These are phyloP conservation scores for Schwanniomyces vanrijiae DNA, from an alignment of 805 yeast genomes.

Conservation along the genomic window DNA sequence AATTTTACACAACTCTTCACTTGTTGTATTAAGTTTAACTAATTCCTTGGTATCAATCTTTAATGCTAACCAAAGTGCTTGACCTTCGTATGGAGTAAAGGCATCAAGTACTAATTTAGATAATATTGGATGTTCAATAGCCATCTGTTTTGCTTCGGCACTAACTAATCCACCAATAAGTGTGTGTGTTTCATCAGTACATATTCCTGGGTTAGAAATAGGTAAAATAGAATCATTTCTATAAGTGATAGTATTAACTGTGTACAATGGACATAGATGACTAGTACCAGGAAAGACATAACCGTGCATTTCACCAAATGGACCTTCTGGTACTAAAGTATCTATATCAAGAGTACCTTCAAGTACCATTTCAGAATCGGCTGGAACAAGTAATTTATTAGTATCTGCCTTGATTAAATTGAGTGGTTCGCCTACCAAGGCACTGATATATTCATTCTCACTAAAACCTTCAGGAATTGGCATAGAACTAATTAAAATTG, in stretches of 20 bases:
- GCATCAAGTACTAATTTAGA: conserved; percentile 13
- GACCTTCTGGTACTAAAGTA: conserved; percentile 19
- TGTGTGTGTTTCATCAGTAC: conserved; percentile 26
- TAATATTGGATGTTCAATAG: conserved; percentile 11
- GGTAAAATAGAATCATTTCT: conserved; percentile 24
- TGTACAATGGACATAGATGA: conserved; percentile 24
- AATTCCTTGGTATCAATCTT: conserved; percentile 17
- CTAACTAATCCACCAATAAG: conserved; percentile 21
- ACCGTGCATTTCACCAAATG: conserved; percentile 33
- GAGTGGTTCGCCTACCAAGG: conserved; percentile 22
- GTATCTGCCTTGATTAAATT: conserved; percentile 21
- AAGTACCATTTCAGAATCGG: conserved; percentile 21
- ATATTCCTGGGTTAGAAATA: conserved; percentile 23
- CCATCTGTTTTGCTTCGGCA: conserved; percentile 13
- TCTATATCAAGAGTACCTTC: conserved; percentile 20
- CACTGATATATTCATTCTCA: conserved; percentile 23
- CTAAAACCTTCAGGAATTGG: conserved; percentile 20
- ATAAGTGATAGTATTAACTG: conserved; percentile 18
- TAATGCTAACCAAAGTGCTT: conserved; percentile 21
- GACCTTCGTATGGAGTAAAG: conserved; percentile 24
- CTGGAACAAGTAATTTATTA: conserved; percentile 21
- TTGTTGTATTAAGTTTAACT: conserved; percentile 14
- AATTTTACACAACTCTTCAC: conserved; percentile 14
- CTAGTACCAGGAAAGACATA: conserved; percentile 18
- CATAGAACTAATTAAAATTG: conserved; percentile 21